Base-by-base conservation (phyloP, 1,139 yeast species). In the Geotrichum fermentans region DNA sequence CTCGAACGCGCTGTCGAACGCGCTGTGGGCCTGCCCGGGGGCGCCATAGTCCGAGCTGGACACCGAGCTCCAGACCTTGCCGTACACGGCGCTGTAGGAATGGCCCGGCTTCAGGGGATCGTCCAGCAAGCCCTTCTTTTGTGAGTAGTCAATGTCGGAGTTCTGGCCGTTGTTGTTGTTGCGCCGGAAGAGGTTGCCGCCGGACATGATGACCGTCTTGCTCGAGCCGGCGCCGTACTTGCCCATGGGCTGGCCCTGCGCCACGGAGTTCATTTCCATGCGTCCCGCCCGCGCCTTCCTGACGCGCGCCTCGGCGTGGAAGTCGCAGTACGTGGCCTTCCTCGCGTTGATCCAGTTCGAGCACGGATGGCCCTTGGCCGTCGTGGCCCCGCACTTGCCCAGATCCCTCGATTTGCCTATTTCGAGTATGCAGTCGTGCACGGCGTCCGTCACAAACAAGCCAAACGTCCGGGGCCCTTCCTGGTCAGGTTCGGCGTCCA, bases 321-420 rank as follows among this genome's bases (percentile, higher is more conserved):
- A 86, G 32, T 79, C 81, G 65, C 97, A 90, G 51, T 79, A 73
- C 14, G 74, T 75, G 2, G 77, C 69, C 43, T 70, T 71, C 11
- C 73, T 66, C 29, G 64, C 66, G 60, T 88, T 79, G 8, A 88
- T 75, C 49, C 85, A 81, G 13, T 75, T 70, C 10, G 69, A 69
- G 66, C 97, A 90, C 3, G 65, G 60, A 0, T 66, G 61, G 7
- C 80, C 79, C 43, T 73, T 77, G 22, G 68, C 66, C 17, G 67
- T 63, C 0, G 72, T 61, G 1, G 79, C 74, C n/a, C 69, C 64
- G 63, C 98, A 92, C 50, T 71, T 71, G 0, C 87, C 95, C 49
- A 83, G 75, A 60, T 88, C 80, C 50, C 76, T 73, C n/a, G 88
- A 72, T 30, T 74, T 69, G 0, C 96, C 98, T 39, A 92, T 72